These are phyloP conservation scores for Ogataea nitratoaversa DNA, from an alignment of 805 yeast genomes.

Conservation along the genomic window DNA sequence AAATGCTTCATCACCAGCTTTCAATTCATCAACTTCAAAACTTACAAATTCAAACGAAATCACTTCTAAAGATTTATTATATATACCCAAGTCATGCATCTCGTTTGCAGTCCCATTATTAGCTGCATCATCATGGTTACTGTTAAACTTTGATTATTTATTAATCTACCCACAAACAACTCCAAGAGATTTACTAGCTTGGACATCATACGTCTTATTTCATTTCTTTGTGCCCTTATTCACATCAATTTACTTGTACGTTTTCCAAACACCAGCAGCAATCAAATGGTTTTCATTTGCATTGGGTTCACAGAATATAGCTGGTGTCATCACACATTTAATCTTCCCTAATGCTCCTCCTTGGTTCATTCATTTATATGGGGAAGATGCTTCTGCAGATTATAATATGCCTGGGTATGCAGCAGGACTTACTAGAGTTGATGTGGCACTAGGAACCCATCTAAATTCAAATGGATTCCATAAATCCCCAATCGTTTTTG, in stretches of 20 bases:
- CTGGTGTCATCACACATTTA: slow-evolving; percentile 58
- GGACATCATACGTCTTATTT: slow-evolving; percentile 58
- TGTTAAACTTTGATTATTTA: slow-evolving; percentile 42
- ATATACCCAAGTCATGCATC: slow-evolving; percentile 23
- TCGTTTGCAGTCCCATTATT: slow-evolving; percentile 36
- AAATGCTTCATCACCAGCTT: no score
- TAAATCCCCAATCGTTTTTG: slow-evolving; percentile 65
- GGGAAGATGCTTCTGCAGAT: slow-evolving; percentile 49
- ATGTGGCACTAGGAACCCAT: slow-evolving; percentile 57
- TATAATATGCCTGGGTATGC: slow-evolving; percentile 67
- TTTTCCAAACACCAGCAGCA: slow-evolving; percentile 65
- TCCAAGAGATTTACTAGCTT: slow-evolving; percentile 50
- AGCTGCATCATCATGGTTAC: slow-evolving; percentile 42
- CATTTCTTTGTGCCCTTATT: slow-evolving; percentile 60
- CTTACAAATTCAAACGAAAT: no score
- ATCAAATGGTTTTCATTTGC: slow-evolving; percentile 49
- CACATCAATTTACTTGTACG: slow-evolving; percentile 58
- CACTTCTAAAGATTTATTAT: not conserved
- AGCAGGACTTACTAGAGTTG: slow-evolving; percentile 67
- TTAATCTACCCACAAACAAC: slow-evolving; percentile 38
- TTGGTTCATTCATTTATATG: slow-evolving; percentile 63
- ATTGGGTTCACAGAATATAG: slow-evolving; percentile 56
- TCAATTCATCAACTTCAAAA: no score
- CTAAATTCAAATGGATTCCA: slow-evolving; percentile 60
- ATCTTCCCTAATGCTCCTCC: slow-evolving; percentile 71